Conservation (phyloP, 176 grass and related monocot genomes). For the Oryza nivara region DNA sequence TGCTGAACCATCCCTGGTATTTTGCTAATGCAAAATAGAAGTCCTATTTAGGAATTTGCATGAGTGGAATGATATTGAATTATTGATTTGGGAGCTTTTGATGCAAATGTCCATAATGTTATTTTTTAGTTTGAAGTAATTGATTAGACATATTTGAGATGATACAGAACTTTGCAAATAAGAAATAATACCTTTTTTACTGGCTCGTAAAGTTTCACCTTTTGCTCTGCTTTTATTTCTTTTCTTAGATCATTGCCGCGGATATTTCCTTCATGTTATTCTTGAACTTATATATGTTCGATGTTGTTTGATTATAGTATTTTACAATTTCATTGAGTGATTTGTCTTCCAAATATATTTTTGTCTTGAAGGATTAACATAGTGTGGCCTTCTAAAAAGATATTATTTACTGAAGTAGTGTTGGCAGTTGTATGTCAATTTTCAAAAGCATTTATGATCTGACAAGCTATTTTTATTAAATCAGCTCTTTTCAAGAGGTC, state of each 20-base stretch:
- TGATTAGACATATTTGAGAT: not conserved
- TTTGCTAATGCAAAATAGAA: too few species aligned
- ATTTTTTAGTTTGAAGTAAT: not conserved
- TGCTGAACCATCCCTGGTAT: too few species aligned
- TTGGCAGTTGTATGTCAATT: not conserved
- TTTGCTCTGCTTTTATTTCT: not conserved
- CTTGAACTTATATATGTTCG: not conserved
- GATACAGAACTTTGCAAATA: not conserved
- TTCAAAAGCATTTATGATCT: constrained; percentile 11
- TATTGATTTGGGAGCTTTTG: too few species aligned
- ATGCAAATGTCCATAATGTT: too few species aligned
- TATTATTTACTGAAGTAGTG: constrained; percentile 24
- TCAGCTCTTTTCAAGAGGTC: constrained; percentile 99
- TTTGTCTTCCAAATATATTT: not conserved
- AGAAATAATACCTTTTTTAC: not conserved
- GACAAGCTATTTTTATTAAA: constrained; percentile 32
- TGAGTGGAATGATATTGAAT: too few species aligned
- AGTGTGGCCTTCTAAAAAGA: constrained; percentile 12
- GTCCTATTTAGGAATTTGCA: too few species aligned
- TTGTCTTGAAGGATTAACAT: not conserved
- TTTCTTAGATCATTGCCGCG: not conserved
- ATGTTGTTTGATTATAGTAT: constrained; percentile 10
- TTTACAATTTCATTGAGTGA: not conserved
- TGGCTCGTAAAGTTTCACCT: not conserved
- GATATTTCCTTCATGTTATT: not conserved